A percentile compares a stretch with the other conserved stretches of the same genome.
Evolutionary conservation across 140 eudicot species (phyloP).

Genomic region (Cichorium intybus): DNA sequence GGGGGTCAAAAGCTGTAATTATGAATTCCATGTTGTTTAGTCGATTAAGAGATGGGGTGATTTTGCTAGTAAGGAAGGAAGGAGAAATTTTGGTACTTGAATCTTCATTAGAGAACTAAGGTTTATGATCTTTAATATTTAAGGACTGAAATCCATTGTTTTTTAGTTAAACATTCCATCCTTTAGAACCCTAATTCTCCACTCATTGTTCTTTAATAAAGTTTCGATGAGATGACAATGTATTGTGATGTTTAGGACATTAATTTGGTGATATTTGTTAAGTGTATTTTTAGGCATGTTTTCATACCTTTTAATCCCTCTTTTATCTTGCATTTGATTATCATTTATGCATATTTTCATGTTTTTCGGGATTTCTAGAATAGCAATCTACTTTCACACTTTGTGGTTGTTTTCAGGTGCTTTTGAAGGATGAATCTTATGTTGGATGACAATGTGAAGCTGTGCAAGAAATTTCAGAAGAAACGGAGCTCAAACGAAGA

Average conservation of each 20-base stretch:
- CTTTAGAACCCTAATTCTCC: not conserved
- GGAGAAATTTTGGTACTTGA: not conserved
- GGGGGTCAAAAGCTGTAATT: too few species aligned
- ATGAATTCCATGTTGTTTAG: not conserved
- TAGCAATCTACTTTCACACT: too few species aligned
- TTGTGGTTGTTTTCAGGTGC: too few species aligned
- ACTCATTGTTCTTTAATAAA: not conserved
- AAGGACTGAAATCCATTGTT: not conserved
- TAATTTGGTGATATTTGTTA: not conserved
- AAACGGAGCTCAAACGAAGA: too few species aligned
- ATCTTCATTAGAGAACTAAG: not conserved
- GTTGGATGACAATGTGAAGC: too few species aligned
- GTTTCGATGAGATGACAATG: not conserved
- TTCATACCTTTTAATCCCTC: too few species aligned
- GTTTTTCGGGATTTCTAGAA: too few species aligned
- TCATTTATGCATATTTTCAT: too few species aligned
- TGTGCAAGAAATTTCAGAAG: too few species aligned
- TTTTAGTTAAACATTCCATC: not conserved
- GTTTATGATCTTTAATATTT: not conserved
- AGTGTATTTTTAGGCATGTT: too few species aligned
- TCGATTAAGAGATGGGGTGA: not conserved
- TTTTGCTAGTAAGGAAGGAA: not conserved
- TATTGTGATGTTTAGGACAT: not conserved
- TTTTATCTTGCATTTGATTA: too few species aligned
- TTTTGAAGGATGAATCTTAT: too few species aligned